Percentiles rank a stretch among this genome's conserved stretches.
These are phyloP conservation scores for Ceratocystiopsis sp. DNA, from an alignment of 2,329 filamentous ascomycete genomes.

Conservation along the genomic window DNA sequence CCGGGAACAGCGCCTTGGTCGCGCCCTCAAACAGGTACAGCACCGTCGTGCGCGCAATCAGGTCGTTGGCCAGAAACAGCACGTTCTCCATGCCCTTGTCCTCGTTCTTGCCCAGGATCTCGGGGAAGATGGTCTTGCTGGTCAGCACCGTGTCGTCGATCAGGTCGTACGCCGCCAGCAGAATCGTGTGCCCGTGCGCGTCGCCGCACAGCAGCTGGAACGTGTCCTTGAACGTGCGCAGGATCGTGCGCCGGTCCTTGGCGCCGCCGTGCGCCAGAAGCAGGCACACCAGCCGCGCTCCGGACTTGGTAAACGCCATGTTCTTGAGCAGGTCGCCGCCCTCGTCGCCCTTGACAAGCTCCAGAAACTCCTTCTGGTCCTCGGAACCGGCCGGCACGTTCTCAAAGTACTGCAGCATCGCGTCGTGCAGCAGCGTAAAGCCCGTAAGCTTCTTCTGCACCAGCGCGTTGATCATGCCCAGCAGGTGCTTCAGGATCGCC, in stretches of 20 bases:
- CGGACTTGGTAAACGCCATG: constrained; percentile 85
- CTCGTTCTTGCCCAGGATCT: constrained; percentile 59
- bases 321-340: constrained; percentile 85
- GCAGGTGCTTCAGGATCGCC: constrained; percentile 71
- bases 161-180: constrained; percentile 76
- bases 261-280: constrained; percentile 70
- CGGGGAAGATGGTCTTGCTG: constrained; percentile 70
- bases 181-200: constrained; percentile 57
- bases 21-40: constrained; percentile 65
- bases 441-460: constrained; percentile 94
- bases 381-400: constrained; percentile 60
- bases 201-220: constrained; percentile 75
- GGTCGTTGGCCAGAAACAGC: constrained; percentile 45
- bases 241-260: constrained; percentile 80
- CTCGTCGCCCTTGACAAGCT: constrained; percentile 82
- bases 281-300: constrained; percentile 64
- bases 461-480: constrained; percentile 76
- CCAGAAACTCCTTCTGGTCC: constrained; percentile 74
- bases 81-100: constrained; percentile 47
- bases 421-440: constrained; percentile 95
- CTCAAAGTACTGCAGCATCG: constrained; percentile 91
- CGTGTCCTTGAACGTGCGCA: constrained; percentile 78
- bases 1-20: constrained; percentile 43
- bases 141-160: constrained; percentile 88
- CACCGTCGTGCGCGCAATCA: constrained; percentile 48